Evolutionary conservation across 2,329 filamentous ascomycete species (phyloP), one percentile per base, ranked within the genome.

Genomic region (Colletotrichum noveboracense): DNA sequence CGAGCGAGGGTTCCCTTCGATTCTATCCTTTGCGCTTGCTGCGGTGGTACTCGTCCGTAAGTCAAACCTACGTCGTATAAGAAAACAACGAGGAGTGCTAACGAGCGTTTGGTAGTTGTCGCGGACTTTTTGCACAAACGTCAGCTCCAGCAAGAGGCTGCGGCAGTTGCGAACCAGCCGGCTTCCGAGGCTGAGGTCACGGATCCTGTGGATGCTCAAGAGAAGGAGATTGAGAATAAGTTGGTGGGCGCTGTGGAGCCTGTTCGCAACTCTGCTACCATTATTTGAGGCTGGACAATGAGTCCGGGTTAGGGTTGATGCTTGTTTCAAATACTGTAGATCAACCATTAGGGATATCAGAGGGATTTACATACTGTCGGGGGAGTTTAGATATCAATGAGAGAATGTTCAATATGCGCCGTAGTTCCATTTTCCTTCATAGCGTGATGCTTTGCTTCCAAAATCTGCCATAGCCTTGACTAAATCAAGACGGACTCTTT

Each of bases 11-110:
- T 73, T 69, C 32, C 70, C 70, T 6, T 73, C 70, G 1, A 55
- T 73, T 2, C 14, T 73, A 1, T 21, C 55, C 1, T 73, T 73
- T 24, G 65, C 70, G 13, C 70, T 69, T 12, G 70, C 65, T 24
- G 65, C 70, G 1, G 65, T 73, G 4, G 30, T 62, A 4, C 77
- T 77, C 21, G 71, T 71, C 52, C 38, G 74, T 72, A 64, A 75
- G 55, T 55, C 4, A 9, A 6, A 6, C 9, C 4, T 1, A 7
- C 10, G 0, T 21, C 43, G 0, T n/a, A 48, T 4, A 21, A n/a
- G 1, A 13, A 7, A 48, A 7, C 3, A 12, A 18, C 2, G 1
- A 26, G 7, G 21, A 3, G 14, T 48, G n/a, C 5, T 43, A 24
- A 26, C 28, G 7, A 14, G 9, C 2, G 1, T 24, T 5, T 8